phyloP scores from a whole-genome alignment of 1,139 yeast species.

The Sugiyamaella xylanicola region DNA sequence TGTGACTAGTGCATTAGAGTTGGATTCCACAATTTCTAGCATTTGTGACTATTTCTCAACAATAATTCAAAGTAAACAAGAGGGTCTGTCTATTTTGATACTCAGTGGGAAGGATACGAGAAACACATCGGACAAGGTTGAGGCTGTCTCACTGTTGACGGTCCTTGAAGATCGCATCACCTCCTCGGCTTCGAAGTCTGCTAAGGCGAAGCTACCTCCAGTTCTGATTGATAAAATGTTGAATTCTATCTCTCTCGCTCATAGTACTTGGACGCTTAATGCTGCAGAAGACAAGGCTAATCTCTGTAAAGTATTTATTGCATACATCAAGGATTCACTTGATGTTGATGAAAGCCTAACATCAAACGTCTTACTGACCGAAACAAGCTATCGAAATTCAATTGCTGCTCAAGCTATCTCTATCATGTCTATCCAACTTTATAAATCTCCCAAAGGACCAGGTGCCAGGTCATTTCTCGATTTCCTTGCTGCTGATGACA shows the following conservation, averaged over 20 bases:
- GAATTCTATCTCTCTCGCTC: conserved; percentile 41
- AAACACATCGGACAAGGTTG: conserved; percentile 37
- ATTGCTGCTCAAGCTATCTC: conserved; percentile 70
- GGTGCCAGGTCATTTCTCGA: conserved; percentile 49
- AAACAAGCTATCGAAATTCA: conserved; percentile 50
- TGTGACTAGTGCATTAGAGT: conserved; percentile 61
- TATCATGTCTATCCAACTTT: conserved; percentile 70
- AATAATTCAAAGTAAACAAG: conserved; percentile 70
- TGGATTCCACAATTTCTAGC: conserved; percentile 56
- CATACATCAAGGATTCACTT: conserved; percentile 13
- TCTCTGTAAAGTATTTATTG: conserved; percentile 16
- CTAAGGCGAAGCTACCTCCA: conserved; percentile 29
- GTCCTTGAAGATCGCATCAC: conserved; percentile 62
- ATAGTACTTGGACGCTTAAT: conserved; percentile 39
- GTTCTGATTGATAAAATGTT: conserved; percentile 30
- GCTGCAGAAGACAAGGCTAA: conserved; percentile 19
- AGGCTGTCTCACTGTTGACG: conserved; percentile 49
- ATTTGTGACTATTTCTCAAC: conserved; percentile 76
- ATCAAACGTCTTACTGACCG: neutral
- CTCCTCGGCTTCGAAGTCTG: conserved; percentile 42
- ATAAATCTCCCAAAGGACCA: conserved; percentile 44
- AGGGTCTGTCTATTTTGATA: conserved; percentile 78
- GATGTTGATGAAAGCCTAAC: neutral
- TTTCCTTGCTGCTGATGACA: conserved; percentile 47
- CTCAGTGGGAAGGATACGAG: conserved; percentile 67